These are phyloP conservation scores for Leptographium galeiforme DNA, from an alignment of 2,329 filamentous ascomycete genomes.

Conservation along the genomic window DNA sequence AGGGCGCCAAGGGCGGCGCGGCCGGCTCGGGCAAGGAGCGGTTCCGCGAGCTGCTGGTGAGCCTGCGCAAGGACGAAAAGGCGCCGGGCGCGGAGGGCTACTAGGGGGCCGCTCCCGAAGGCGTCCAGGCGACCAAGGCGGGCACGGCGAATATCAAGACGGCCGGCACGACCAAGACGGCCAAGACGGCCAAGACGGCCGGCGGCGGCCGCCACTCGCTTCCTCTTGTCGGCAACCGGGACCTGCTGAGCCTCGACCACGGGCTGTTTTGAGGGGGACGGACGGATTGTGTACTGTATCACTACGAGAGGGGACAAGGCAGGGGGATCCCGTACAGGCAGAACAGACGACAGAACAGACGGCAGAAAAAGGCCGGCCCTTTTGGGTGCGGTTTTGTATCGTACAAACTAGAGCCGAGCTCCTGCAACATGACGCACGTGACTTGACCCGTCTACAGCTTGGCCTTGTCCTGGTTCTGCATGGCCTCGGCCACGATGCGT, in stretches of 20 bases:
- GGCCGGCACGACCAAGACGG: not conserved
- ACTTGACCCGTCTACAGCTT: slow-evolving; percentile 31
- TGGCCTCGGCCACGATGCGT: slow-evolving; percentile 71
- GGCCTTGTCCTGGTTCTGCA: slow-evolving; percentile 58
- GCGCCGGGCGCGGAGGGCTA: slow-evolving; percentile 54
- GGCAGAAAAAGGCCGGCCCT: too few species aligned
- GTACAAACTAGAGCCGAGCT: not conserved
- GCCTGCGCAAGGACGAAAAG: slow-evolving; percentile 87
- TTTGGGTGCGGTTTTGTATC: not conserved
- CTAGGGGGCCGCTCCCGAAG: slow-evolving; percentile 21
- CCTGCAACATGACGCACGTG: not conserved
- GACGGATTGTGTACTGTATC: too few species aligned
- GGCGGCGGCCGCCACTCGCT: not conserved
- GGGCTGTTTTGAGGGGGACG: not conserved
- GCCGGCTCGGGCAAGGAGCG: slow-evolving; percentile 88
- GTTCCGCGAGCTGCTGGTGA: slow-evolving; percentile 81
- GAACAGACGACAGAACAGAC: too few species aligned
- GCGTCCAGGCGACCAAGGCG: not conserved
- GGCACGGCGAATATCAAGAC: not conserved
- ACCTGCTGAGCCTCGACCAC: not conserved
- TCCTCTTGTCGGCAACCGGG: not conserved
- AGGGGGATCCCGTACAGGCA: too few species aligned
- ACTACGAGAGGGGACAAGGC: too few species aligned
- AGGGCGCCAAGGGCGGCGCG: slow-evolving; percentile 75
- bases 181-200: not conserved